Base-by-base conservation (phyloP, 2,329 filamentous ascomycete species). In the Phyllosticta citriasiana region DNA sequence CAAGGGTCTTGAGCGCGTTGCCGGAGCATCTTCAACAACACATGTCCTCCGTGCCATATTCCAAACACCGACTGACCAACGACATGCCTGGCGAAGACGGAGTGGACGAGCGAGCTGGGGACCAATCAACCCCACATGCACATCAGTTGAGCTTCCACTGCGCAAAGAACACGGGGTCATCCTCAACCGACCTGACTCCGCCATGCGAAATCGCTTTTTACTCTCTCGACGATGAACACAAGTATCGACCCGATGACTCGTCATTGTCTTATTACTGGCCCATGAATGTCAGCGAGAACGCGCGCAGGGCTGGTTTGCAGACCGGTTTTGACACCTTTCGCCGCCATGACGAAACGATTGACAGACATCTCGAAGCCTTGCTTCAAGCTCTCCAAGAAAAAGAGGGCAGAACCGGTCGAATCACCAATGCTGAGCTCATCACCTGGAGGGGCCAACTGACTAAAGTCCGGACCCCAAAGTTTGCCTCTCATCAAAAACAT, bases 361-460 rank as follows among this genome's bases (percentile, higher is more conserved):
- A 96, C 72, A 89, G 94, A 67, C 94, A 99, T 74, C 78, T 99
- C 3, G 89, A 95, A 61, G 88, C 88, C 63, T 78, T 99, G 30
- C 78, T 99, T 24, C 86, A 84, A 63, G 87, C 91, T 0, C 84
- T 99, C 54, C 79, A 85, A 56, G 81, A 82, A 26, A 80, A 89
- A 66, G 94, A 97, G 74, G 80, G 86, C 71, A 79, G 85, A 65
- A 84, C 81, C 0, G 82, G 83, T 2, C 80, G 83, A 68, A 86
- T 82, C 69, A 85, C 87, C 33, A 86, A 91, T 64, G 87, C 88
- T 2, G 85, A 96, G 67, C 73, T 97, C 54, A 81, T 97, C 57
- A 97, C 93, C 1, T 99, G 93, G 93, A 82, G 94, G 69, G 94
- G 94, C 47, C 97, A 97, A 91, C 92, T 99, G 87, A 97, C 94